These are phyloP conservation scores for Drechslerella coelobrocha DNA, from an alignment of 2,329 filamentous ascomycete genomes.

Conservation along the genomic window DNA sequence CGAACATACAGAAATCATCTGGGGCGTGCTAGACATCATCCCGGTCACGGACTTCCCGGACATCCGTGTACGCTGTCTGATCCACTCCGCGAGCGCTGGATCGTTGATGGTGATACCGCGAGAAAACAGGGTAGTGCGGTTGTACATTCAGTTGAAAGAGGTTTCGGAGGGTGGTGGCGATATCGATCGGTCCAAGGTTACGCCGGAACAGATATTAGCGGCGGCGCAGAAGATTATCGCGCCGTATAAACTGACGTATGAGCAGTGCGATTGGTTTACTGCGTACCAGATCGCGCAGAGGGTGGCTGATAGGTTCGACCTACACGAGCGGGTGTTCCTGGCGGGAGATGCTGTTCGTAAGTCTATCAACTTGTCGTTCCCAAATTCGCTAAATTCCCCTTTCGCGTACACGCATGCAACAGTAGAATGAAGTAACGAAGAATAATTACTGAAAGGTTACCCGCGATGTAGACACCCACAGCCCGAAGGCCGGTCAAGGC, in stretches of 20 bases:
- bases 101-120: conserved; percentile 71
- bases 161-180: conserved; percentile 61
- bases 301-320: conserved; percentile 66
- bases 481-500: conserved; percentile 71
- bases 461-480: conserved; percentile 60
- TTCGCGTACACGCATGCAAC: conserved; percentile 49
- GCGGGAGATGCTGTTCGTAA: conserved; percentile 71
- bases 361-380: neutral
- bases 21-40: conserved; percentile 64
- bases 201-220: conserved; percentile 68
- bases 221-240: conserved; percentile 70
- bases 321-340: conserved; percentile 68
- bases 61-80: conserved; percentile 53
- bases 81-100: conserved; percentile 66
- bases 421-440: neutral
- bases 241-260: conserved; percentile 71
- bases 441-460: neutral
- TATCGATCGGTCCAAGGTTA: conserved; percentile 69
- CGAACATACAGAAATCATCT: conserved; percentile 65
- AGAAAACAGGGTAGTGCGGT: conserved; percentile 68
- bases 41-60: conserved; percentile 65
- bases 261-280: conserved; percentile 72
- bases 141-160: conserved; percentile 70
- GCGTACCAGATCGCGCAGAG: conserved; percentile 73
- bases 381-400: too few relatives aligned